Evolutionary conservation across 495 filamentous ascomycete species (phyloP).

Genomic region (Annulohypoxylon bovei): DNA sequence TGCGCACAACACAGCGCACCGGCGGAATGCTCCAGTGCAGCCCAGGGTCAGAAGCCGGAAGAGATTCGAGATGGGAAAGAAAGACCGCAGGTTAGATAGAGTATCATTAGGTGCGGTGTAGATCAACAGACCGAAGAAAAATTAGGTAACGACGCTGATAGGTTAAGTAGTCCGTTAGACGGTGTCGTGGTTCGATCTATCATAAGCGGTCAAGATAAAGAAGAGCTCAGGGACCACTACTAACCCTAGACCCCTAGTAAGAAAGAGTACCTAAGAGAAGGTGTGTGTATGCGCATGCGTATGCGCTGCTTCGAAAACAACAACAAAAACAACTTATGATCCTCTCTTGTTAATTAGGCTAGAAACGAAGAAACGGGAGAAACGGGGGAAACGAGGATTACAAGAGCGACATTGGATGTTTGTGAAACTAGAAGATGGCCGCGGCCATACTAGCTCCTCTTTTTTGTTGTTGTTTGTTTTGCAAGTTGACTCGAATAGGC

Average conservation of each 20-base stretch:
- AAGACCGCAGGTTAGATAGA: slow-evolving; percentile 36
- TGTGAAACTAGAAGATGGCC: slow-evolving; percentile 38
- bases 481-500: slow-evolving; percentile 42
- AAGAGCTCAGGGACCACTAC: slow-evolving; percentile 1
- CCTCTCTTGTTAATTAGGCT: slow-evolving; percentile 12
- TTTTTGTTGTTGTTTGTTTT: slow-evolving; percentile 46
- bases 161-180: slow-evolving; percentile 30
- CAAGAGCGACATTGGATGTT: slow-evolving; percentile 1
- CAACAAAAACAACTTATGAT: slow-evolving; percentile 10
- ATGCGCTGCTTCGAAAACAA: slow-evolving; percentile 24
- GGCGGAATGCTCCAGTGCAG: slow-evolving; percentile 11
- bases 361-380: not conserved
- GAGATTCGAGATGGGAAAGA: slow-evolving; percentile 18
- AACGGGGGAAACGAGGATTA: not conserved
- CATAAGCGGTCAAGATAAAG: slow-evolving; percentile 48
- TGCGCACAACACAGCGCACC: slow-evolving; percentile 11
- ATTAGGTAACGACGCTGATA: slow-evolving; percentile 35
- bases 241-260: not conserved
- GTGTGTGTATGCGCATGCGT: not conserved
- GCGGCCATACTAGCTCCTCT: slow-evolving; percentile 30
- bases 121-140: slow-evolving; percentile 41
- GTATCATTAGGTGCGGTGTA: slow-evolving; percentile 44
- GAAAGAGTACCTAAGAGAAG: slow-evolving; percentile 13
- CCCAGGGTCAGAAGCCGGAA: slow-evolving; percentile 17
- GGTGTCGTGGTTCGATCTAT: slow-evolving; percentile 37